Evolutionary conservation across 345 rosid species (phyloP).

Genomic region (Citrus inodora): DNA sequence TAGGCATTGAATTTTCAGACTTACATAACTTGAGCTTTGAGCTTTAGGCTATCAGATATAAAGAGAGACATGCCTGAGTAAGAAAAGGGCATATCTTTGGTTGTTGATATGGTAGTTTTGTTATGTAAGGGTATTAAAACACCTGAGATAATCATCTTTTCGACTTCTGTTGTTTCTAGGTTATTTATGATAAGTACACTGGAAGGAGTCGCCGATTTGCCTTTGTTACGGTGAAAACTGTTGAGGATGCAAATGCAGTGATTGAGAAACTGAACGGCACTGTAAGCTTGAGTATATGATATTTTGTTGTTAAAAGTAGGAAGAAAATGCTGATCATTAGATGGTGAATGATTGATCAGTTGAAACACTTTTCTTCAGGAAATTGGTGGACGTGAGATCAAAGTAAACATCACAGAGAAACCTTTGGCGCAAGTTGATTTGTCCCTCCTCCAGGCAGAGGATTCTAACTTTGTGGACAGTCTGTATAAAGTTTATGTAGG

Average conservation of each 20-base stretch:
- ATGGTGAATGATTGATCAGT: not conserved
- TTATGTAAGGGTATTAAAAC: not conserved
- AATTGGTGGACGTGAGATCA: constrained; percentile 77
- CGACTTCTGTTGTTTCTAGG: constrained; percentile 27
- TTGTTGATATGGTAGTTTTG: not conserved
- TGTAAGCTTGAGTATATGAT: constrained; percentile 33
- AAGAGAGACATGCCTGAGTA: not conserved
- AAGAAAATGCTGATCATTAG: not conserved
- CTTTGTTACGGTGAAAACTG: constrained; percentile 80
- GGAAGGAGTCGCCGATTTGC: constrained; percentile 83
- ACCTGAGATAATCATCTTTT: not conserved
- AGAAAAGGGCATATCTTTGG: not conserved
- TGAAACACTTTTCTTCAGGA: constrained; percentile 33
- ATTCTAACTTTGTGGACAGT: constrained; percentile 63
- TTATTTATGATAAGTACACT: constrained; percentile 80
- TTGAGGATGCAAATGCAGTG: constrained; percentile 78
- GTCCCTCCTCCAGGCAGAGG: constrained; percentile 59
- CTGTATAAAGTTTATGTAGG: constrained; percentile 80
- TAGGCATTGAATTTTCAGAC: not conserved
- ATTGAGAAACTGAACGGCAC: constrained; percentile 80
- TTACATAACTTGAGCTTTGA: not conserved
- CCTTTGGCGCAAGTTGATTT: constrained; percentile 49
- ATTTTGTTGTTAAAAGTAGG: not conserved
- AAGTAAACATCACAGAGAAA: constrained; percentile 82
- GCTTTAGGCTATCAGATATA: not conserved